phyloP scores from a whole-genome alignment of 2,329 filamentous ascomycete genomes.

The Fusarium marasasianum region DNA sequence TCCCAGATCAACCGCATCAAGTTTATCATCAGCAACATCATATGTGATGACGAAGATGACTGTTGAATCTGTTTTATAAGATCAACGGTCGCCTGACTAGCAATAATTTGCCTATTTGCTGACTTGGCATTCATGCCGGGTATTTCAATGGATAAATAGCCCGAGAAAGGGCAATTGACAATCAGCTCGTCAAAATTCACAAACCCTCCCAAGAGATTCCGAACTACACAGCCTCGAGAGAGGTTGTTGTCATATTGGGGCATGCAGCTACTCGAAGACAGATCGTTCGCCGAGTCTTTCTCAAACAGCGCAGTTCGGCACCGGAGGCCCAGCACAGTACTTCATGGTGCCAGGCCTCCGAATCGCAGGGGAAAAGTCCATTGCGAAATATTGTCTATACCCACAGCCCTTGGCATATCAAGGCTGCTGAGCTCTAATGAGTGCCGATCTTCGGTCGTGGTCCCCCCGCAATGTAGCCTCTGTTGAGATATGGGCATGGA shows the following conservation, averaged over 20 bases:
- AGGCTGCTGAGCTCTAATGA: no score
- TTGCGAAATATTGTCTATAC: no score
- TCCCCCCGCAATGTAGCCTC: neutral
- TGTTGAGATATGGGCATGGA: neutral
- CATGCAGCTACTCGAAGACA: neutral
- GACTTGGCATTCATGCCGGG: slow-evolving; percentile 2
- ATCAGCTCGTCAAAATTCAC: neutral
- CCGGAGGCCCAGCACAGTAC: neutral
- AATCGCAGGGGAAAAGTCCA: no score
- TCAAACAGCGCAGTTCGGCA: no score
- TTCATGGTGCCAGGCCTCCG: neutral
- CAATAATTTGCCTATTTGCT: neutral
- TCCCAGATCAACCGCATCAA: neutral
- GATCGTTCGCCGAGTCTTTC: neutral
- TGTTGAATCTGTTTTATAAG: slow-evolving; percentile 6
- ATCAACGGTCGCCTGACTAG: slow-evolving; percentile 23
- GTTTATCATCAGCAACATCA: neutral
- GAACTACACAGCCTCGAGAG: neutral
- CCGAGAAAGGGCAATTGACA: neutral
- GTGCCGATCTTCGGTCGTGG: neutral
- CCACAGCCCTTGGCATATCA: no score
- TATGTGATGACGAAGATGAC: neutral
- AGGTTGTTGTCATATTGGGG: neutral
- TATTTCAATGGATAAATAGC: neutral
- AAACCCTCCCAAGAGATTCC: neutral